Conservation (phyloP, 495 filamentous ascomycete species). For the Massariosphaeria phaeospora region DNA sequence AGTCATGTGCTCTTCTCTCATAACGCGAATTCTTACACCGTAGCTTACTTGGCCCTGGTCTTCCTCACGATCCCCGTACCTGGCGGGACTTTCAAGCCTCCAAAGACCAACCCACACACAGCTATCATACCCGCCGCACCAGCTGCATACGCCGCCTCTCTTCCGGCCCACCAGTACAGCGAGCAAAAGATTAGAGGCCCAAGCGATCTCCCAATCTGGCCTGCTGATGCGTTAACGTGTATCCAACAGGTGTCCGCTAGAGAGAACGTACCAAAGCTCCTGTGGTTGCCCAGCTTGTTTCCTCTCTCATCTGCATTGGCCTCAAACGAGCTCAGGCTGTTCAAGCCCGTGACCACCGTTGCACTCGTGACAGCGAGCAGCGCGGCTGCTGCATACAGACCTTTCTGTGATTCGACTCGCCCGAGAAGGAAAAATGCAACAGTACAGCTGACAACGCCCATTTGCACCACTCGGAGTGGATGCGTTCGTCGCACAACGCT, state of each 20-base stretch:
- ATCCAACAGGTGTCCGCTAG: not conserved
- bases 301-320: slow-evolving; percentile 75
- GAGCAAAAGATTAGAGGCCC: slow-evolving; percentile 88
- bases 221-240: slow-evolving; percentile 35
- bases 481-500: slow-evolving; percentile 74
- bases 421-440: slow-evolving; percentile 75
- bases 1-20: no score
- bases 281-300: slow-evolving; percentile 74
- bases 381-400: slow-evolving; percentile 74
- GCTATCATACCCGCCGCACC: slow-evolving; percentile 74
- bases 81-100: slow-evolving; percentile 50
- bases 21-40: no score
- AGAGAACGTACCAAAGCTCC: slow-evolving; percentile 61
- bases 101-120: slow-evolving; percentile 67
- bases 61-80: slow-evolving; percentile 25
- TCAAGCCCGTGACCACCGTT: slow-evolving; percentile 90
- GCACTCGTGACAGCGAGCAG: slow-evolving; percentile 82
- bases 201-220: slow-evolving; percentile 79
- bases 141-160: slow-evolving; percentile 74
- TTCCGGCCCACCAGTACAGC: slow-evolving; percentile 98
- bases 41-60: slow-evolving; percentile 8
- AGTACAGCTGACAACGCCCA: slow-evolving; percentile 72
- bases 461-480: slow-evolving; percentile 69
- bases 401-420: slow-evolving; percentile 56
- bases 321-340: slow-evolving; percentile 86